A percentile compares a stretch with the other conserved stretches of the same genome.
Evolutionary conservation across 2,329 filamentous ascomycete species (phyloP).

Genomic region (Paracoccidioides lutzii): DNA sequence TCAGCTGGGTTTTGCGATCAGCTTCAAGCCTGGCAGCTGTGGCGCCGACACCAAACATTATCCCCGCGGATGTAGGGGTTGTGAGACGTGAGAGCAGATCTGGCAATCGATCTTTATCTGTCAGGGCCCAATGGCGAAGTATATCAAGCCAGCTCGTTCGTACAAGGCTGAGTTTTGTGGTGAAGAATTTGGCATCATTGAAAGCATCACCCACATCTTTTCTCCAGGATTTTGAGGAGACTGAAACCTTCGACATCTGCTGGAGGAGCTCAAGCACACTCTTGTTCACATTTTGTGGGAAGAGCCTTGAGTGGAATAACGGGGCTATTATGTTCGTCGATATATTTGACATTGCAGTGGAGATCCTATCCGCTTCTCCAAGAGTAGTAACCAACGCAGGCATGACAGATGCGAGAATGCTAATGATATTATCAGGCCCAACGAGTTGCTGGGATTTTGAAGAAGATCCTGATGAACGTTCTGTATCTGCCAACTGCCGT

Average conservation of each 20-base stretch:
- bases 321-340: conserved; percentile 74
- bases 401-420: conserved; percentile 65
- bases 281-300: conserved; percentile 70
- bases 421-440: conserved; percentile 61
- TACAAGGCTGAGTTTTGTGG: conserved; percentile 52
- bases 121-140: conserved; percentile 67
- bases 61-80: conserved; percentile 80
- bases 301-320: conserved; percentile 67
- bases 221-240: conserved; percentile 79
- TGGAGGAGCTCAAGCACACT: conserved; percentile 60
- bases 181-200: conserved; percentile 77
- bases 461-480: conserved; percentile 12
- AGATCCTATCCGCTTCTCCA: conserved; percentile 71
- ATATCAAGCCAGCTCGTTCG: conserved; percentile 68
- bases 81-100: conserved; percentile 69
- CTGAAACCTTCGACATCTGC: conserved; percentile 62
- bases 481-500: not conserved
- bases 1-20: conserved; percentile 83
- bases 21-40: conserved; percentile 89
- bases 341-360: conserved; percentile 64
- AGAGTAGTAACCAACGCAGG: conserved; percentile 72
- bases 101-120: conserved; percentile 76
- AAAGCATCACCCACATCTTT: conserved; percentile 88
- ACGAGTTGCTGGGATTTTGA: conserved; percentile 22
- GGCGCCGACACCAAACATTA: conserved; percentile 96